Evolutionary conservation across 345 rosid genomes (phyloP), one percentile per base, ranked within the genome.

Genomic region (Trapa bicornis): DNA sequence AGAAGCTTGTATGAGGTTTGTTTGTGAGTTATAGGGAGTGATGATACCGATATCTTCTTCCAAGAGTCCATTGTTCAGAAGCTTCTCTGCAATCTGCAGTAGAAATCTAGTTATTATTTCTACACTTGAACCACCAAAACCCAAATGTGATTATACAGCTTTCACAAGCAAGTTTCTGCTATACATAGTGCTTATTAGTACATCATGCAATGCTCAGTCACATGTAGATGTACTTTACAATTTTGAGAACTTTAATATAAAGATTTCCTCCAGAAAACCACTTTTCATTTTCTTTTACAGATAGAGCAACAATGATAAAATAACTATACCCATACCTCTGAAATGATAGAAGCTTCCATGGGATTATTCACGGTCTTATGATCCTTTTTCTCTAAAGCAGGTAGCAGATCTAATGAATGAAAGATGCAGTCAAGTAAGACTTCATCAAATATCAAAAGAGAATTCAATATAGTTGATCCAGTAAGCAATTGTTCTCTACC

Each of bases 11-110:
- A 90, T 84, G 74, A 90, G 91, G 80, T 77, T 85, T 42, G 82
- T 88, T 80, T 93, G 97, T 33, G 98, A 81, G 75, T 93, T 93
- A 77, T 93, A 93, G 38, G 98, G 98, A 67, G 97, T 88, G 67
- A 93, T 93, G 74, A 90, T 83, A 67, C 98, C 97, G 56, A 93
- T 87, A 68, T 90, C 91, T 67, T 87, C 83, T 58, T 79, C 80
- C 77, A 80, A 79, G 67, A 88, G 82, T 69, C 97, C 97, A 67
- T 78, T 78, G 50, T 73, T 76, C 16, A 86, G 69, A 60, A 90
- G 78, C 78, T 77, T 85, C 71, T 83, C 82, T 8, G 83, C 74
- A 70, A 90, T 75, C 98, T 93, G 74, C 58, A 35, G 53, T 22
- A 73, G 57, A 37, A 0, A 47, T 22, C 29, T 22, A 22, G 29